Percentiles rank a stretch among this genome's conserved stretches.
These are phyloP conservation scores for Colletotrichum graminicola DNA, from an alignment of 2,329 filamentous ascomycete genomes.

Conservation along the genomic window DNA sequence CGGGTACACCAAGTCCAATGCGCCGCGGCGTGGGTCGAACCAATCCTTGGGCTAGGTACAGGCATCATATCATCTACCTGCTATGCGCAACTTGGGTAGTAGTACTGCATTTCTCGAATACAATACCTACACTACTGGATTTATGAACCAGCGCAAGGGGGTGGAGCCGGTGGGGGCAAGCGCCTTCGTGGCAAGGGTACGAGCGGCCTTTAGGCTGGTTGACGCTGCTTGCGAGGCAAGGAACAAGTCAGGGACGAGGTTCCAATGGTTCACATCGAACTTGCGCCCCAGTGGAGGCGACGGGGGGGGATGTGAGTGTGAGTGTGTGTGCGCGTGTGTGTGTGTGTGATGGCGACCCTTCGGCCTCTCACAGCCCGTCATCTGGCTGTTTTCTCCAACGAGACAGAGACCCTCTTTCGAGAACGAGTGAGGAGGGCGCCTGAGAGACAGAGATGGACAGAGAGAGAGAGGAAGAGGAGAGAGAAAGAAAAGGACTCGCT, in stretches of 20 bases:
- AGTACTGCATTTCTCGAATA: background rate
- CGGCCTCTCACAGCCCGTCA: constrained; percentile 7
- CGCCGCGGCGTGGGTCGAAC: constrained; percentile 30
- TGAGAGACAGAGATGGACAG: background rate
- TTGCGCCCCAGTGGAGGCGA: constrained; percentile 35
- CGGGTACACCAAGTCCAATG: constrained; percentile 7
- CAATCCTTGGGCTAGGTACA: constrained; percentile 31
- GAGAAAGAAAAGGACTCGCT: background rate
- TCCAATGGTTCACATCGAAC: constrained; percentile 40
- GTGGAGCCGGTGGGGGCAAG: background rate
- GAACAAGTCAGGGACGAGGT: constrained; percentile 37
- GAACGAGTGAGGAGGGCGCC: background rate
- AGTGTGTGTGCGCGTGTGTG: background rate
- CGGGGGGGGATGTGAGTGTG: constrained; percentile 14
- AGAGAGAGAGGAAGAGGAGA: background rate
- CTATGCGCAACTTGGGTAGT: background rate
- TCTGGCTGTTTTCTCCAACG: background rate
- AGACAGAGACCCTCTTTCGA: background rate
- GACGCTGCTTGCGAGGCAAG: constrained; percentile 24
- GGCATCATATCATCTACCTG: background rate
- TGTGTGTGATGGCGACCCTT: constrained; percentile 9
- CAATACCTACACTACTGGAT: constrained; percentile 24
- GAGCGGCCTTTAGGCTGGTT: constrained; percentile 29
- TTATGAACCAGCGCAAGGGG: constrained; percentile 31
- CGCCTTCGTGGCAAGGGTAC: constrained; percentile 1